A percentile compares a stretch with the other conserved stretches of the same genome.
These are phyloP conservation scores for Boletales sp. DNA, from an alignment of 768 basidiomycete species.

Conservation along the genomic window DNA sequence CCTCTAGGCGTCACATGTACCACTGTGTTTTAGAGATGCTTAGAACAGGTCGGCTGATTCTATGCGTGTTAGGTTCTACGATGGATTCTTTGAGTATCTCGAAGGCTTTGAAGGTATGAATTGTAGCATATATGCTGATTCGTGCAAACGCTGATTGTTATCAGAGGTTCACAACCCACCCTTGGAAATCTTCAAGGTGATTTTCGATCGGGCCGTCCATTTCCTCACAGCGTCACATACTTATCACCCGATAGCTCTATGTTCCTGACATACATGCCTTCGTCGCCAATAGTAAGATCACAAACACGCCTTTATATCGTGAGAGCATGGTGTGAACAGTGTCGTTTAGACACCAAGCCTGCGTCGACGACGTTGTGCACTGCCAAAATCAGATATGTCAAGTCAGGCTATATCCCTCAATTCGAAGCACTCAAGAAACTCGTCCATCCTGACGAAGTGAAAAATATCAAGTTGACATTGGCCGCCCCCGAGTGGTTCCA, in stretches of 20 bases:
- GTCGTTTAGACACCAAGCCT: slow-evolving; percentile 17
- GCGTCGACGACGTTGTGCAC: slow-evolving; percentile 30
- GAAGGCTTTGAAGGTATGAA: slow-evolving; percentile 24
- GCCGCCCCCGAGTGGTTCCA: slow-evolving; percentile 73
- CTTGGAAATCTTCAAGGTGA: slow-evolving; percentile 25
- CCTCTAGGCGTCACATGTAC: slow-evolving; percentile 24
- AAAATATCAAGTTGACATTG: slow-evolving; percentile 66
- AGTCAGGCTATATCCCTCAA: slow-evolving; percentile 60
- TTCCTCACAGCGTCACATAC: background rate
- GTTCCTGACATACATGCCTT: slow-evolving; percentile 25
- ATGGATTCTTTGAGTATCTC: slow-evolving; percentile 26
- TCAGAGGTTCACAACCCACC: slow-evolving; percentile 23
- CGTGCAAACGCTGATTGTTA: background rate
- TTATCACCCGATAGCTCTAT: slow-evolving; percentile 16
- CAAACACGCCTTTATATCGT: background rate
- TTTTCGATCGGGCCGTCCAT: no score
- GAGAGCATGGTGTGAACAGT: background rate
- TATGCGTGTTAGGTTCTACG: slow-evolving; percentile 20
- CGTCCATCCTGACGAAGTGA: slow-evolving; percentile 58
- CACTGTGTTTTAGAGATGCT: background rate
- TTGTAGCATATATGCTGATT: background rate
- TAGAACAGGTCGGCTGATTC: background rate
- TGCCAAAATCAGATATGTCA: slow-evolving; percentile 60
- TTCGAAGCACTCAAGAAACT: slow-evolving; percentile 58
- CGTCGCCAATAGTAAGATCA: slow-evolving; percentile 13